These are phyloP conservation scores for Priceomyces haplophilus DNA, from an alignment of 805 yeast genomes.

Conservation along the genomic window DNA sequence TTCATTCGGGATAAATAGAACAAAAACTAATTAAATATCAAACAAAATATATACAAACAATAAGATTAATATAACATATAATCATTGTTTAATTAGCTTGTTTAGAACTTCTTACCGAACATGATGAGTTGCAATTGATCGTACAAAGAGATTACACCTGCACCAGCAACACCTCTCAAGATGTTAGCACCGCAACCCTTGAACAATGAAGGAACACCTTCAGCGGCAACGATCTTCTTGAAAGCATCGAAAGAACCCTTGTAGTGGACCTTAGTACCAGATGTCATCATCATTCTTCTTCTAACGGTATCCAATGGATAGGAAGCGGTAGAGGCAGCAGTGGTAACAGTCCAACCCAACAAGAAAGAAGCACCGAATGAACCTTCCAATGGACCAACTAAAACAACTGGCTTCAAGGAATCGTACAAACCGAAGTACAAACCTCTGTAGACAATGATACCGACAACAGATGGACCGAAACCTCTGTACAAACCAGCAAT, in stretches of 20 bases:
- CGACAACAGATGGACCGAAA: conserved; percentile 97
- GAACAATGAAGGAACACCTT: conserved; percentile 91
- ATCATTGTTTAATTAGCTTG: conserved; percentile 11
- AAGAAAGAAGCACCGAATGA: conserved; percentile 92
- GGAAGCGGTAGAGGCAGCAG: conserved; percentile 98
- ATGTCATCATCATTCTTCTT: conserved; percentile 99
- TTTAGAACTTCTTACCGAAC: conserved; percentile 90
- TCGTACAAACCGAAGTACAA: conserved; percentile 97
- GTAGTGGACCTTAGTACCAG: conserved; percentile 98
- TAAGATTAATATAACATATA: conserved; percentile 4
- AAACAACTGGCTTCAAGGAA: conserved; percentile 91
- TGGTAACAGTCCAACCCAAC: conserved; percentile 97
- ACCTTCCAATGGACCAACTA: conserved; percentile 93
- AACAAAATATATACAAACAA: conserved; percentile 6
- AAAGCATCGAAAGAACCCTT: conserved; percentile 92
- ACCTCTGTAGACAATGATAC: conserved; percentile 99
- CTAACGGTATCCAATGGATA: conserved; percentile 99
- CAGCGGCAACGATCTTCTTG: conserved; percentile 89
- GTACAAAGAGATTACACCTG: conserved; percentile 97
- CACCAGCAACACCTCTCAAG: conserved; percentile 99
- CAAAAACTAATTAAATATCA: conserved; percentile 8
- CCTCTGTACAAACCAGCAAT: conserved; percentile 98
- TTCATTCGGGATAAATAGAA: conserved; percentile 4
- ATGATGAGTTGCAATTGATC: conserved; percentile 93
- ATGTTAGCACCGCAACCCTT: conserved; percentile 99